These are phyloP conservation scores for Diaporthe ilicicola DNA, from an alignment of 2,329 filamentous ascomycete species.

Conservation along the genomic window DNA sequence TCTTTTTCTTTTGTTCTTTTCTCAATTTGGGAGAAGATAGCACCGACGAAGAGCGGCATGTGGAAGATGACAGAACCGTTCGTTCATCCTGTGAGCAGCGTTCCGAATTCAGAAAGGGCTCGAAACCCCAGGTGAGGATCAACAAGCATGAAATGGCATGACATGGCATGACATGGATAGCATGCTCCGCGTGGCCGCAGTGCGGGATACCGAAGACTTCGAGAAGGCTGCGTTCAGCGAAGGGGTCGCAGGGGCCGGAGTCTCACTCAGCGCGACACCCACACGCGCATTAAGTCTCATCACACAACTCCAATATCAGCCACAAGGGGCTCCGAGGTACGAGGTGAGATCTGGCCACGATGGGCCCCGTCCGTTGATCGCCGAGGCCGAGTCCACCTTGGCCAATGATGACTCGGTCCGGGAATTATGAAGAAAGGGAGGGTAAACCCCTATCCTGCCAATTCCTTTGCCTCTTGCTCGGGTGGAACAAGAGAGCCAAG, in stretches of 20 bases:
- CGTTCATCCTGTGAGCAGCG: slow-evolving; percentile 2
- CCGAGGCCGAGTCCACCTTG: slow-evolving; percentile 12
- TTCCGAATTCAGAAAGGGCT: not conserved
- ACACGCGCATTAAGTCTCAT: slow-evolving; percentile 4
- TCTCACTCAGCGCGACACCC: not conserved
- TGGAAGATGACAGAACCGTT: not conserved
- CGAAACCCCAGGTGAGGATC: slow-evolving; percentile 6
- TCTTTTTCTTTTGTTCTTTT: not conserved
- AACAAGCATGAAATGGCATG: slow-evolving; percentile 22
- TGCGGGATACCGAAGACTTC: not conserved
- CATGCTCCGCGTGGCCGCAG: not conserved
- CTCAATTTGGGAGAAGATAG: not conserved
- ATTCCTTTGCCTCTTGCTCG: not conserved
- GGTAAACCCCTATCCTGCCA: not conserved
- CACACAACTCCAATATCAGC: not conserved
- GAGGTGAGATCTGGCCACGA: slow-evolving; percentile 13
- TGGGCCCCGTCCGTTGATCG: not conserved
- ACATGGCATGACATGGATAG: slow-evolving; percentile 11
- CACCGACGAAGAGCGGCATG: not conserved
- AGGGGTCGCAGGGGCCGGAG: not conserved
- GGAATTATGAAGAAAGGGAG: not conserved
- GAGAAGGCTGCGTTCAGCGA: slow-evolving; percentile 14
- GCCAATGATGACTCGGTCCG: slow-evolving; percentile 1
- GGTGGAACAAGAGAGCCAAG: not conserved
- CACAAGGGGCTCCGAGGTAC: slow-evolving; percentile 2